Percentiles rank a stretch among this genome's conserved stretches.
phyloP scores from a whole-genome alignment of 1,139 yeast species.

The Saccharomyces hybrid region DNA sequence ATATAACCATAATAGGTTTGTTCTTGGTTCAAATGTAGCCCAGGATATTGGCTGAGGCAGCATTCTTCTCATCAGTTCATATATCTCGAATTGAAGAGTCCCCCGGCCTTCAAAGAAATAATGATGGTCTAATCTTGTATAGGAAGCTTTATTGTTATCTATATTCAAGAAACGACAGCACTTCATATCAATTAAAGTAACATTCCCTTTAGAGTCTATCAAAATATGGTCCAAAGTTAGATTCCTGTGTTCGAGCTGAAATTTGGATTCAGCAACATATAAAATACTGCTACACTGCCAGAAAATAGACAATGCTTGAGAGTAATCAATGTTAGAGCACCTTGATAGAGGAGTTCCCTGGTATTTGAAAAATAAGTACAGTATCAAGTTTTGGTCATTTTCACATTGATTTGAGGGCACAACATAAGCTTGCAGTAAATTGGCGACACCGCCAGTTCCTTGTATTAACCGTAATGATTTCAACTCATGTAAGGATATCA shows the following conservation, averaged over 20 bases:
- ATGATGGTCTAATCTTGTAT: conserved; percentile 44
- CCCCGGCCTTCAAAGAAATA: conserved; percentile 41
- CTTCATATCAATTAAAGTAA: conserved; percentile 51
- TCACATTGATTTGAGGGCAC: conserved; percentile 7
- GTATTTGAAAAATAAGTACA: not conserved
- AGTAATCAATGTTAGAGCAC: conserved; percentile 34
- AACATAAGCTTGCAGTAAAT: conserved; percentile 1
- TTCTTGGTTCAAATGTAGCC: conserved; percentile 34
- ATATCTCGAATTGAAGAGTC: conserved; percentile 47
- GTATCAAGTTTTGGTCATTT: not conserved
- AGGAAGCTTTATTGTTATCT: conserved; percentile 24
- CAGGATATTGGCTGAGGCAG: conserved; percentile 15
- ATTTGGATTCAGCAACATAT: conserved; percentile 40
- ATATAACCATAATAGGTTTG: conserved; percentile 41
- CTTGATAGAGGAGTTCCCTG: not conserved
- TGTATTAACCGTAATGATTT: not conserved
- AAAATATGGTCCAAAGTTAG: conserved; percentile 52
- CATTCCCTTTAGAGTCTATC: conserved; percentile 33
- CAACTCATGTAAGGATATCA: conserved; percentile 19
- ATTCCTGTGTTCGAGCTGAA: conserved; percentile 55
- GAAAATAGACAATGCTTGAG: conserved; percentile 32
- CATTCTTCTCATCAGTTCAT: conserved; percentile 39
- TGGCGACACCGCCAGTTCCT: not conserved
- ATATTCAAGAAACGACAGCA: conserved; percentile 40
- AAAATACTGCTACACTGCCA: conserved; percentile 40